Conservation (phyloP, 2,329 filamentous ascomycete genomes). For the Aspergillus transmontanensis region DNA sequence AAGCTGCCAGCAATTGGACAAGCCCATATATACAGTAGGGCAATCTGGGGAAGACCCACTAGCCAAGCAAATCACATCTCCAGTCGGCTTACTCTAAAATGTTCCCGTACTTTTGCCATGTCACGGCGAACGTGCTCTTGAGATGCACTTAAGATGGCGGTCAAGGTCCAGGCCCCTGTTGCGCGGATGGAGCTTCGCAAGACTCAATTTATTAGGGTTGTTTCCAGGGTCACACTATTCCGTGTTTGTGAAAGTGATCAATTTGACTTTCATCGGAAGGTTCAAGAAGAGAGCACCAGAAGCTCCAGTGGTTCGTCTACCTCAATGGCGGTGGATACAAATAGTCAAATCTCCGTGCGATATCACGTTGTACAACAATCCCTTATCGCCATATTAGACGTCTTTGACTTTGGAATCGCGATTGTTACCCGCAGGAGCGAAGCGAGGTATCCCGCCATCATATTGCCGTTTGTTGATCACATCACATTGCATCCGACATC, state of each 20-base stretch:
- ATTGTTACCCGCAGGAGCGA: background rate
- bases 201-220: background rate
- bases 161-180: background rate
- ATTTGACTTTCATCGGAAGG: background rate
- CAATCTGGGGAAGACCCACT: background rate
- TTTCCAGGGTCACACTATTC: background rate
- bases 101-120: background rate
- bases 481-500: slow-evolving; percentile 19
- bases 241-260: background rate
- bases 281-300: background rate
- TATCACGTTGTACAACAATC: background rate
- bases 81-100: background rate
- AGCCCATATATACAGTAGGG: background rate
- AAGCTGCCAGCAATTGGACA: background rate
- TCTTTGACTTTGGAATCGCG: background rate
- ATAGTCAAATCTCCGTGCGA: background rate
- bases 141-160: background rate
- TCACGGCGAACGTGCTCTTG: background rate
- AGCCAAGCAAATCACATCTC: no score
- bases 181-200: background rate
- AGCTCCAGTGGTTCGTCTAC: background rate
- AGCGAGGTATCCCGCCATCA: slow-evolving; percentile 7
- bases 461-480: slow-evolving; percentile 14
- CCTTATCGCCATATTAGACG: background rate
- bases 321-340: background rate